A percentile compares a stretch with the other conserved stretches of the same genome.
Evolutionary conservation across 1,284 basidiomycete species (phyloP).

Genomic region (Ustilago curta): DNA sequence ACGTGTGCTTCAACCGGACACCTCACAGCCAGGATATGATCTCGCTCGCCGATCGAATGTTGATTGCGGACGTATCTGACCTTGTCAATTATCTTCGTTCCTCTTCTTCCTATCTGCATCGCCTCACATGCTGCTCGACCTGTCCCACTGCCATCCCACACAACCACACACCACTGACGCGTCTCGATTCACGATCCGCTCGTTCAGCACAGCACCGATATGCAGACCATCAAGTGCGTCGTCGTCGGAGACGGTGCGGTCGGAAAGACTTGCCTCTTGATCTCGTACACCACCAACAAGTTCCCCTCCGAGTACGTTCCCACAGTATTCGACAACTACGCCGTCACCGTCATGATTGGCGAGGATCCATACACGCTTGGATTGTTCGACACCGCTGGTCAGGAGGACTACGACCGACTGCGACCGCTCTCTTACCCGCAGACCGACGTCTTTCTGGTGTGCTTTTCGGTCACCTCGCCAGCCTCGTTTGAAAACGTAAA

Average conservation of each 20-base stretch:
- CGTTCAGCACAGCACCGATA: constrained; percentile 23
- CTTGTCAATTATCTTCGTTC: too few relatives aligned
- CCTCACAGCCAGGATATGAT: not conserved
- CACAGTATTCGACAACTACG: constrained; percentile 94
- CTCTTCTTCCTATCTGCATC: not conserved
- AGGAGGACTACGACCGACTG: constrained; percentile 99
- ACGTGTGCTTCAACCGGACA: not conserved
- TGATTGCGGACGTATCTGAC: not conserved
- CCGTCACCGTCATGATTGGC: constrained; percentile 99
- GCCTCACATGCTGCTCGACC: not conserved
- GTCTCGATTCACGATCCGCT: not conserved
- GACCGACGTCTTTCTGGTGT: constrained; percentile 99
- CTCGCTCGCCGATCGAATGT: not conserved
- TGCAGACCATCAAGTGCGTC: constrained; percentile 78
- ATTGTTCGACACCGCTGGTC: constrained; percentile 97
- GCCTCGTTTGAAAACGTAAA: constrained; percentile 99
- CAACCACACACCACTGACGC: not conserved
- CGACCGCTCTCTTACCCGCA: constrained; percentile 99
- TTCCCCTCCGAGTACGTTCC: constrained; percentile 88
- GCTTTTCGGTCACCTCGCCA: constrained; percentile 98
- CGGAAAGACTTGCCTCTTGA: constrained; percentile 99
- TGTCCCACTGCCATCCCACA: not conserved
- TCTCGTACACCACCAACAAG: constrained; percentile 98
- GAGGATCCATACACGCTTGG: constrained; percentile 99
- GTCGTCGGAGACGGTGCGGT: constrained; percentile 99